Conservation (phyloP, 2,329 filamentous ascomycete species). For the Sporothrix brunneoviolacea region DNA sequence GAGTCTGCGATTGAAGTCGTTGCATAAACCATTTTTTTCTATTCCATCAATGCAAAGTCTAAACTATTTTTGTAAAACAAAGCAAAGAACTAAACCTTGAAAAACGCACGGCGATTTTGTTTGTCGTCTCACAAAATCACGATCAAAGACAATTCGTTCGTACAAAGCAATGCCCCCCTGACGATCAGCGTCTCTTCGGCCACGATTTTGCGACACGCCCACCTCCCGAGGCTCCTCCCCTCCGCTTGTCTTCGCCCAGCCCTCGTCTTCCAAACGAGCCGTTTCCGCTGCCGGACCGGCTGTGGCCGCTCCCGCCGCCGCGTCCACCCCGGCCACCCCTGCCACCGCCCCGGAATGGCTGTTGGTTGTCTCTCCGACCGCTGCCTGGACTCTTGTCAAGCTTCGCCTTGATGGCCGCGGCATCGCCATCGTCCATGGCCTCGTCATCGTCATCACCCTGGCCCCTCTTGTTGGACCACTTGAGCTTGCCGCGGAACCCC, state of each 20-base stretch:
- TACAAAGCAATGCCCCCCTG: no score
- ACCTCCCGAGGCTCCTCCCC: slow-evolving; percentile 18
- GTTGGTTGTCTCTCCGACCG: slow-evolving; percentile 25
- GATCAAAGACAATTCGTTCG: no score
- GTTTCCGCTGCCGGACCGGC: slow-evolving; percentile 27
- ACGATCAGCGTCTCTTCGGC: slow-evolving; percentile 15
- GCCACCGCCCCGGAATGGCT: slow-evolving; percentile 20
- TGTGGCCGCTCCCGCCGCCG: slow-evolving; percentile 29
- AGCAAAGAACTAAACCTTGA: no score
- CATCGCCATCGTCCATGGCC: slow-evolving; percentile 48
- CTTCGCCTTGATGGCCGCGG: slow-evolving; percentile 30
- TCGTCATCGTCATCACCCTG: slow-evolving; percentile 40
- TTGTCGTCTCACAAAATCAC: no score
- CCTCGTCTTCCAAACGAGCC: slow-evolving; percentile 26
- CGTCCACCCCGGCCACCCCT: slow-evolving; percentile 29
- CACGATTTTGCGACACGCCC: slow-evolving; percentile 25
- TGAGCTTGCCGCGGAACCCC: slow-evolving; percentile 60
- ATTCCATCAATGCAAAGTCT: no score
- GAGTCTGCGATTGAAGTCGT: no score
- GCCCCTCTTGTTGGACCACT: slow-evolving; percentile 59
- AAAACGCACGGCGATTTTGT: no score
- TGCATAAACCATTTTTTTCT: no score
- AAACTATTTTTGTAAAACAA: no score
- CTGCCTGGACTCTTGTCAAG: slow-evolving; percentile 27
- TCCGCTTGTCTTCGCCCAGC: slow-evolving; percentile 27